Evolutionary conservation across 2,329 filamentous ascomycete species (phyloP), one percentile per base, ranked within the genome.

Genomic region (Aspergillus quadricinctus): DNA sequence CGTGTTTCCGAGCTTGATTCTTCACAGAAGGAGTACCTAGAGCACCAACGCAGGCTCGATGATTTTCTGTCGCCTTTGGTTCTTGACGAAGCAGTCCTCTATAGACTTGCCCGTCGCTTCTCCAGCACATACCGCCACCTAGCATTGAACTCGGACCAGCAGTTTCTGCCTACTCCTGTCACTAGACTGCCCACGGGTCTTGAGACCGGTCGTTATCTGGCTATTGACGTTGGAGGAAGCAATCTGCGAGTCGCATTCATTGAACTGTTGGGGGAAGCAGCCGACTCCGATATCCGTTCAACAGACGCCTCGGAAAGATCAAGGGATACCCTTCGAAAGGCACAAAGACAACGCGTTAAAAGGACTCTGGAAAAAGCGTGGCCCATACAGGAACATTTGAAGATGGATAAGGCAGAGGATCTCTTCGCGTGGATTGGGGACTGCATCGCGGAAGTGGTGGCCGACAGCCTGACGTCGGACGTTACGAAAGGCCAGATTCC

Each of bases 391-490:
- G 79, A 82, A 52, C 80, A 82, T 66, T 58, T 82, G 65, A 82
- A 82, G 62, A 81, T 76, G 70, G 85, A 91, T 63, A 87, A 92
- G 60, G 84, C 88, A 1, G 85, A 90, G 55, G 85, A 86, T 56
- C 77, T 93, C 2, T 94, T 94, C 70, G 75, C 81, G n/a, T 94
- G 89, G 89, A 90, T 94, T 62, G 90, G 89, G 27, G 78, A 83
- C 64, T 89, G 87, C 66, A 90, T 94, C 63, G 88, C 88, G 14
- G 80, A 88, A 58, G 88, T 92, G 3, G 85, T 93, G 17, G 77
- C 75, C 31, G 81, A 86, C 58, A 77, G 74, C 50, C 61, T 79
- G 54, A 71, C 69, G 4, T 72, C 72, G 5, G 74, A 77, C 55
- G 65, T 68, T 25, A 73, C 70, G 25, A 74, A 68, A 56, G 71